Evolutionary conservation across 2,329 filamentous ascomycete species (phyloP).

Genomic region (Aspergillus aculeatinus): DNA sequence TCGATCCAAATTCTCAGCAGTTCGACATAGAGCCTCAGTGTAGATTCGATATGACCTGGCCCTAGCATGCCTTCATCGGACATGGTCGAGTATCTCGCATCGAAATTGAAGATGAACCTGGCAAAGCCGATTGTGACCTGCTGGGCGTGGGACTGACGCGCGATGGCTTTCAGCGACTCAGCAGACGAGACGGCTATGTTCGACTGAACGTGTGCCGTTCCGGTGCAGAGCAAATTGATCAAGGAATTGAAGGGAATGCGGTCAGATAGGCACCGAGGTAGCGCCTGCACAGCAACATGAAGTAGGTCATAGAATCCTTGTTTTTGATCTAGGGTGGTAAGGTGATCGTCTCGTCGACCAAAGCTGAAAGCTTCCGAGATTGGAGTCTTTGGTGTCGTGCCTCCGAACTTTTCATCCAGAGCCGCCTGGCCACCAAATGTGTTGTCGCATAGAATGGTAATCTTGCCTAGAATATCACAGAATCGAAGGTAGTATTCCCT

Average conservation of each 20-base stretch:
- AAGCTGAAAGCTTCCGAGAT: slow-evolving; percentile 95
- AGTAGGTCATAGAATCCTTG: slow-evolving; percentile 94
- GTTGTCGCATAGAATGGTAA: slow-evolving; percentile 94
- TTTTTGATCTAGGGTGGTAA: slow-evolving; percentile 73
- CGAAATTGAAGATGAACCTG: slow-evolving; percentile 97
- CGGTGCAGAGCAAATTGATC: slow-evolving; percentile 92
- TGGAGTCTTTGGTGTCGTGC: slow-evolving; percentile 86
- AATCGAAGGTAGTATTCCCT: slow-evolving; percentile 87
- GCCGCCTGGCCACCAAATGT: slow-evolving; percentile 95
- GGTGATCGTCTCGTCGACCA: slow-evolving; percentile 74
- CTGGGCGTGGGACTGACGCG: slow-evolving; percentile 86
- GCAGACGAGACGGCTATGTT: slow-evolving; percentile 92
- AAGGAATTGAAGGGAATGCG: slow-evolving; percentile 91
- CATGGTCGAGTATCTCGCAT: slow-evolving; percentile 95
- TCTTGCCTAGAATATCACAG: slow-evolving; percentile 91
- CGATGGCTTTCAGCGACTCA: slow-evolving; percentile 91
- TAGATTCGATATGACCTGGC: slow-evolving; percentile 90
- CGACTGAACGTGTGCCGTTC: slow-evolving; percentile 89
- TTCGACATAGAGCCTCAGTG: slow-evolving; percentile 87
- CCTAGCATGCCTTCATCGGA: slow-evolving; percentile 96
- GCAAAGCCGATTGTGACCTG: slow-evolving; percentile 96
- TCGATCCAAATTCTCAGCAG: slow-evolving; percentile 96
- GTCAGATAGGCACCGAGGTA: slow-evolving; percentile 88
- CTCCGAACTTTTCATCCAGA: slow-evolving; percentile 89
- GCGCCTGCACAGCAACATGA: slow-evolving; percentile 89